phyloP scores from a whole-genome alignment of 805 yeast species.

The Candida namnaoensis region DNA sequence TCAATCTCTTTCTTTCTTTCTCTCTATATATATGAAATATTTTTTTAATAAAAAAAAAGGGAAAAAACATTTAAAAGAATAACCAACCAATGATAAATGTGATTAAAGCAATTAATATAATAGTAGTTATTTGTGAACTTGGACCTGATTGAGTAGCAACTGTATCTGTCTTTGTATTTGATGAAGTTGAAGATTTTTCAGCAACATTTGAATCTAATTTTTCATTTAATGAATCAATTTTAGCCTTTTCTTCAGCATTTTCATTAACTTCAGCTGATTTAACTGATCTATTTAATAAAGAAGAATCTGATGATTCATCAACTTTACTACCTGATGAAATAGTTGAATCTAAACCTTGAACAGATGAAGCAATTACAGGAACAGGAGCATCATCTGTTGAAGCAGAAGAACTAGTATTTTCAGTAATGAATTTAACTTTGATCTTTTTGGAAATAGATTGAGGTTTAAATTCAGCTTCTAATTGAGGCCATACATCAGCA shows the following conservation, averaged over 20 bases:
- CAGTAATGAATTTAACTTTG: slow-evolving; percentile 45
- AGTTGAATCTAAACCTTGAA: slow-evolving; percentile 6
- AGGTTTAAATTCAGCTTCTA: slow-evolving; percentile 50
- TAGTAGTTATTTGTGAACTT: slow-evolving; percentile 44
- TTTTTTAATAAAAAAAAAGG: too few relatives aligned
- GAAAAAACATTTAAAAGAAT: slow-evolving; percentile 33
- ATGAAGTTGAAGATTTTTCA: slow-evolving; percentile 11
- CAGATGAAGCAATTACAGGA: too few relatives aligned
- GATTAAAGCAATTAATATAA: slow-evolving; percentile 44
- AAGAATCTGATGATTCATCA: slow-evolving; percentile 14
- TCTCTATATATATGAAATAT: too few relatives aligned
- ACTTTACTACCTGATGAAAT: slow-evolving; percentile 10
- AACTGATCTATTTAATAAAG: slow-evolving; percentile 21
- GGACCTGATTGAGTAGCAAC: slow-evolving; percentile 30
- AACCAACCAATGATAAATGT: slow-evolving; percentile 63
- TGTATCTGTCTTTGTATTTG: slow-evolving; percentile 5
- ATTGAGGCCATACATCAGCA: slow-evolving; percentile 66
- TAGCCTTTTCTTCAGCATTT: slow-evolving; percentile 28
- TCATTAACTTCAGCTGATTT: slow-evolving; percentile 7
- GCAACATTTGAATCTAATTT: slow-evolving; percentile 34
- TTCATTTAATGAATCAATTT: slow-evolving; percentile 33
- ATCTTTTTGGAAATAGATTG: slow-evolving; percentile 56
- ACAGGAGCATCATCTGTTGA: neutral
- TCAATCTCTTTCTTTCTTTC: too few relatives aligned
- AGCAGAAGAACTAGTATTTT: slow-evolving; percentile 1